Evolutionary conservation across 2,329 filamentous ascomycete species (phyloP).

Genomic region (Colletotrichum ledebouriae): DNA sequence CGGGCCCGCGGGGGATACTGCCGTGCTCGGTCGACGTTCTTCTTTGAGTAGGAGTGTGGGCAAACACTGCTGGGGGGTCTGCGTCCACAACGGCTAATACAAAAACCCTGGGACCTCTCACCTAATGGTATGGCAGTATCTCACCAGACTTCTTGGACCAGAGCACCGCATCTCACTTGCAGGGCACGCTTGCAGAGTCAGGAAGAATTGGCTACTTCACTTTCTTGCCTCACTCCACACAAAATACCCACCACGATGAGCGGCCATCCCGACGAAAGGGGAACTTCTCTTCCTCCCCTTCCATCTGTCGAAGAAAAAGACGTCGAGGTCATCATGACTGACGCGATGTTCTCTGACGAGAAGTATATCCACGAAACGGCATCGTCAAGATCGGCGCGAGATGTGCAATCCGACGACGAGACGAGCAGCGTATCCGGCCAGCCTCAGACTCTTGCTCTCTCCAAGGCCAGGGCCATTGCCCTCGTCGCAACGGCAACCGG

Average conservation of each 20-base stretch:
- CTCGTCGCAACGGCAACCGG: constrained; percentile 68
- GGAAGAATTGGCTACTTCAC: neutral
- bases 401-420: constrained; percentile 42
- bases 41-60: constrained; percentile 10
- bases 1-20: constrained; percentile 1
- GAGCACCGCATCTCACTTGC: neutral
- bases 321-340: constrained; percentile 14
- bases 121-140: neutral
- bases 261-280: constrained; percentile 12
- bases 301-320: constrained; percentile 29
- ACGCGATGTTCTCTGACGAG: constrained; percentile 19
- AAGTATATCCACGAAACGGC: constrained; percentile 11
- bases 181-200: neutral
- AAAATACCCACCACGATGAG: constrained; percentile 19
- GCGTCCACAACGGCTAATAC: constrained; percentile 16
- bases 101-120: constrained; percentile 19
- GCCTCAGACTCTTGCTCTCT: constrained; percentile 53
- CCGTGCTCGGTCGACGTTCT: neutral
- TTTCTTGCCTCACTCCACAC: neutral
- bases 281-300: neutral
- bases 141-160: neutral
- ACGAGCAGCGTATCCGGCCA: constrained; percentile 28
- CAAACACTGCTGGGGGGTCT: constrained; percentile 28
- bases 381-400: neutral
- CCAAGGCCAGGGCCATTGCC: constrained; percentile 66